These are phyloP conservation scores for Telopea speciosissima DNA, from an alignment of 177 flowering plant species.

Conservation along the genomic window DNA sequence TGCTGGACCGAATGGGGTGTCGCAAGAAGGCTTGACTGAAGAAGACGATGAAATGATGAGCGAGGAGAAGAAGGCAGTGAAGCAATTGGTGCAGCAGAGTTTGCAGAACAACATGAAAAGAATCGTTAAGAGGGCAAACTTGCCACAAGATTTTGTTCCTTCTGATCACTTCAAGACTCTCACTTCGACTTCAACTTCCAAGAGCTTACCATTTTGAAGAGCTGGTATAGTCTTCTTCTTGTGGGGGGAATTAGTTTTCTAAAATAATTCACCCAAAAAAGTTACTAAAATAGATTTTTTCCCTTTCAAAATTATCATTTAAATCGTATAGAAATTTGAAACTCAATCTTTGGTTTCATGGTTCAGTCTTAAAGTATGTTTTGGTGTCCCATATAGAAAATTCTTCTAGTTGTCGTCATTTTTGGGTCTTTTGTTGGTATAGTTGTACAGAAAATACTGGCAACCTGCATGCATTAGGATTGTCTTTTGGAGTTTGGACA, in stretches of 20 bases:
- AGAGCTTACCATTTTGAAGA: constrained; percentile 73
- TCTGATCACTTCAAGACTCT: constrained; percentile 85
- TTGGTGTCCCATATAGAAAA: background rate
- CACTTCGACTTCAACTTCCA: constrained; percentile 64
- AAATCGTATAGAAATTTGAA: background rate
- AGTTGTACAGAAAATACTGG: too few species aligned
- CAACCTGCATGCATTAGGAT: background rate
- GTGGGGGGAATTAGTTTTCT: too few species aligned
- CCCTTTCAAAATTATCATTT: too few species aligned
- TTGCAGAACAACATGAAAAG: constrained; percentile 90
- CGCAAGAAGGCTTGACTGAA: constrained; percentile 29
- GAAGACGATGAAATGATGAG: constrained; percentile 63
- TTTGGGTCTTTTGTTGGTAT: too few species aligned
- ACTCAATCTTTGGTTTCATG: background rate
- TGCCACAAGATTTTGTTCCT: constrained; percentile 87
- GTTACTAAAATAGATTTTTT: too few species aligned
- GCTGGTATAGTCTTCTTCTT: background rate
- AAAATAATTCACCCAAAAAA: too few species aligned
- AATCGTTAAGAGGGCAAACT: constrained; percentile 85
- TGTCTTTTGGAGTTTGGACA: background rate
- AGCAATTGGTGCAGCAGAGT: constrained; percentile 89
- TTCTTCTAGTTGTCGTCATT: background rate
- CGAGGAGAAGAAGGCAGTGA: constrained; percentile 87
- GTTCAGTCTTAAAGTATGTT: background rate
- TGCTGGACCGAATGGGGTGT: constrained; percentile 7